These are phyloP conservation scores for Fusarium solani-melongenae DNA, from an alignment of 2,329 filamentous ascomycete species.

Conservation along the genomic window DNA sequence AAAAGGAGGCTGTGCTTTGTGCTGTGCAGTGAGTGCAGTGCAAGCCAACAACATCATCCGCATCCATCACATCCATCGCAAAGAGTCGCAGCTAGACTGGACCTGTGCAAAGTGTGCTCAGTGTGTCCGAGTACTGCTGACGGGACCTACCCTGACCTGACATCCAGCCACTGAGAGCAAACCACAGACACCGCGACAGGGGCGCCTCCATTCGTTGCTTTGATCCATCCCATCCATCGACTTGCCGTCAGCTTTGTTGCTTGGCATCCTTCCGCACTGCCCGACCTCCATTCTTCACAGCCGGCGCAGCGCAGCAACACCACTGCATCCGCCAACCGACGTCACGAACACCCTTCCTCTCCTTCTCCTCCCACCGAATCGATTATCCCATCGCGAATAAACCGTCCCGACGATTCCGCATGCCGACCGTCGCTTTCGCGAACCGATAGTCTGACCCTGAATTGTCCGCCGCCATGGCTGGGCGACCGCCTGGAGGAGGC, in stretches of 20 bases:
- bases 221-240: not conserved
- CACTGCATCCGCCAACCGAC: conserved; percentile 1
- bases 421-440: conserved; percentile 45
- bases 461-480: conserved; percentile 68
- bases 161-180: conserved; percentile 8
- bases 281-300: conserved; percentile 23
- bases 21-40: conserved; percentile 2
- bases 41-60: conserved; percentile 11
- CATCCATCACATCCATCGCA: conserved; percentile 19
- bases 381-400: conserved; percentile 9
- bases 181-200: conserved; percentile 28
- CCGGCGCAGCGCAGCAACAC: conserved; percentile 11
- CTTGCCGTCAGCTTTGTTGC: conserved; percentile 33
- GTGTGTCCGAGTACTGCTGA: conserved; percentile 13
- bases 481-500: conserved; percentile 60
- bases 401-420: conserved; percentile 43
- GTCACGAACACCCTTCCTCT: conserved; percentile 2
- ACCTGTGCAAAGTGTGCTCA: conserved; percentile 4
- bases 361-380: conserved; percentile 5
- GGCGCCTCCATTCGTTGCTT: conserved; percentile 8
- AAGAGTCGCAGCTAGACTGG: conserved; percentile 27
- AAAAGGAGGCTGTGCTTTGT: conserved; percentile 38
- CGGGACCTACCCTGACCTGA: conserved; percentile 28
- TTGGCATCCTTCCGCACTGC: conserved; percentile 30
- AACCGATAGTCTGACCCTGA: conserved; percentile 45